These are phyloP conservation scores for Chaetoceros muelleri DNA, from an alignment of 108 stramenopile genomes.

Conservation along the genomic window DNA sequence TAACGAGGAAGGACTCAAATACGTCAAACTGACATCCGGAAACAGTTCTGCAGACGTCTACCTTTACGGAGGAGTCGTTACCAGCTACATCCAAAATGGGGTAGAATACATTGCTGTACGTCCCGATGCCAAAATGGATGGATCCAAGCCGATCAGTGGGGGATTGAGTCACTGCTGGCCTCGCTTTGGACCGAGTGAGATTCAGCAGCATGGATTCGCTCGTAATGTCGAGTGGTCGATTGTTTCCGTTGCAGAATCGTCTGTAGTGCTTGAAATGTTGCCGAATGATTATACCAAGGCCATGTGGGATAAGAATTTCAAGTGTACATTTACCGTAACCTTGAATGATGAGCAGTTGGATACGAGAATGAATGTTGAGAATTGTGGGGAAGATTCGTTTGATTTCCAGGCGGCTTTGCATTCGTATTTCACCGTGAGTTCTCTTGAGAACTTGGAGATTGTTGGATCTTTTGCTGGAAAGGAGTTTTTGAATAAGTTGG, in stretches of 20 bases:
- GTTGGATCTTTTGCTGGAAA: conserved; percentile 82
- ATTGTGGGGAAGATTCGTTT: conserved; percentile 75
- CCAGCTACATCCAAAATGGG: conserved; percentile 59
- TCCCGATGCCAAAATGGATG: conserved; percentile 95
- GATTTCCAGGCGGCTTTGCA: conserved; percentile 94
- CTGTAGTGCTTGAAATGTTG: conserved; percentile 67
- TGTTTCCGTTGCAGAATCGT: conserved; percentile 50
- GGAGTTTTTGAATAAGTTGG: conserved; percentile 84
- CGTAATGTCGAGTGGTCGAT: conserved; percentile 92
- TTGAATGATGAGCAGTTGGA: conserved; percentile 68
- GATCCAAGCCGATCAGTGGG: conserved; percentile 92
- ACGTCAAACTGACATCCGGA: conserved; percentile 54
- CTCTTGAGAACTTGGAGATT: conserved; percentile 81
- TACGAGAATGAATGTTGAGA: conserved; percentile 82
- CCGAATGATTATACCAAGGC: conserved; percentile 87
- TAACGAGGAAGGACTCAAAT: conserved; percentile 65
- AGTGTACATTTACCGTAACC: conserved; percentile 71
- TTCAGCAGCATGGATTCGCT: conserved; percentile 98
- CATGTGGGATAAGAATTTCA: conserved; percentile 95
- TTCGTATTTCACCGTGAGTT: conserved; percentile 90
- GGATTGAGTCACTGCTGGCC: conserved; percentile 61
- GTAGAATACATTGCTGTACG: conserved; percentile 90
- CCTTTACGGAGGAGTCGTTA: conserved; percentile 72
- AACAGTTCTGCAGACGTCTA: conserved; percentile 58
- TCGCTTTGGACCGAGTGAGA: conserved; percentile 81